Evolutionary conservation across 1,284 basidiomycete genomes (phyloP), one percentile per base, ranked within the genome.

Genomic region (Mrakiaceae sp.): DNA sequence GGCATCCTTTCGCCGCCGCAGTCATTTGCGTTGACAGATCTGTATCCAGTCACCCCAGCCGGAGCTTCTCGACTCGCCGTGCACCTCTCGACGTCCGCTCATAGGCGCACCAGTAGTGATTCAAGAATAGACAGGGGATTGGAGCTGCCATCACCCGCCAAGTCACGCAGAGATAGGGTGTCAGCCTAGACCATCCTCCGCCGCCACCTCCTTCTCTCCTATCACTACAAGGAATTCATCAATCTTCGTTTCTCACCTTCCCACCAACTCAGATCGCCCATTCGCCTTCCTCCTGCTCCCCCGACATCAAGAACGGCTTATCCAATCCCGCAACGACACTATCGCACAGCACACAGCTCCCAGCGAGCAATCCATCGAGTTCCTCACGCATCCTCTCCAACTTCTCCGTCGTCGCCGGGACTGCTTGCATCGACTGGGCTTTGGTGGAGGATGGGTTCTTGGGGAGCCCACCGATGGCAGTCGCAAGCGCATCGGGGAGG

Each of bases 331-430:
- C 84, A 49, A 97, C 82, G 8, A 90, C 85, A 66, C 63, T 87
- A 74, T 96, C 92, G 74, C 94, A 97, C 67, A 96, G 77, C 43
- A 92, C 90, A 78, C 94, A 97, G 67, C 81, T 87, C 69, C 86
- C 85, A 9, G 91, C 87, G 53, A 98, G 79, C 64, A 96, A 75
- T 62, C 90, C 88, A 70, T 97, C 94, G 71, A 97, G 74, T 78
- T 95, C 91, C 59, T 80, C 79, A 68, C 88, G 80, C 72, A 90
- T 71, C 73, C 82, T 84, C 74, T 88, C 87, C 57, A 79, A 77
- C 71, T 83, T 85, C 64, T 76, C 76, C 5, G 74, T 79, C 66
- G 78, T 75, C 70, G 67, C 68, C 55, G 68, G 69, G 57, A 68
- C 76, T 42, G 78, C 79, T 46, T 79, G 67, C 42, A 46, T 59